Conservation (phyloP, 2,329 filamentous ascomycete genomes). For the Calonectria fujianensis region DNA sequence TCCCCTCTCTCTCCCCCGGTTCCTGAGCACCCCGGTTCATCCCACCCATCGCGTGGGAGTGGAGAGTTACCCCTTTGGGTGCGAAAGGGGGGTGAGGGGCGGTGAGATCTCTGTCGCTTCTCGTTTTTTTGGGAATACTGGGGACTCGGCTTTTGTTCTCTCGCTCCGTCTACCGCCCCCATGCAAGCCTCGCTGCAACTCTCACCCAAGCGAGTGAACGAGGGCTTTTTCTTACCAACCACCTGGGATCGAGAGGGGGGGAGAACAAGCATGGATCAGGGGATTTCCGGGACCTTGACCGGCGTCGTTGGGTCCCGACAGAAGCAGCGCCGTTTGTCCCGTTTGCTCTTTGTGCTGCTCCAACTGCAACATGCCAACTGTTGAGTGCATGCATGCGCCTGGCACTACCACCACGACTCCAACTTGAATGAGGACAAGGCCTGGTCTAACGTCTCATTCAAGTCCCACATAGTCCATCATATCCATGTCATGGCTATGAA, state of each 20-base stretch:
- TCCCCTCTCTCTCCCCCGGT: slow-evolving; percentile 22
- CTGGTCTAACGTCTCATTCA: slow-evolving; percentile 35
- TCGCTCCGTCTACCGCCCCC: slow-evolving; percentile 24
- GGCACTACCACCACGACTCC: slow-evolving; percentile 39
- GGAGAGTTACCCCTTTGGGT: slow-evolving; percentile 4
- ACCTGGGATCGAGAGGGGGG: slow-evolving; percentile 18
- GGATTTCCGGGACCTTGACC: slow-evolving; percentile 4
- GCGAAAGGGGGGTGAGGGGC: slow-evolving; percentile 34
- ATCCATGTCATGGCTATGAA: slow-evolving; percentile 19
- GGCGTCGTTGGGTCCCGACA: neutral
- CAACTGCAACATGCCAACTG: slow-evolving; percentile 47
- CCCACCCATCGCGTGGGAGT: slow-evolving; percentile 38
- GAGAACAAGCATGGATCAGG: slow-evolving; percentile 29
- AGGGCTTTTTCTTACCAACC: slow-evolving; percentile 23
- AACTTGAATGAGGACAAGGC: slow-evolving; percentile 32
- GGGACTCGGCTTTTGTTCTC: slow-evolving; percentile 26
- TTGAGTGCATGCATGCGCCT: slow-evolving; percentile 55
- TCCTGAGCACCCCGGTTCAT: slow-evolving; percentile 32
- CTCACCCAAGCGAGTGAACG: slow-evolving; percentile 29
- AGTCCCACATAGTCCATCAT: slow-evolving; percentile 29
- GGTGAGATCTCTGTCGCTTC: slow-evolving; percentile 40
- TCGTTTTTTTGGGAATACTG: neutral
- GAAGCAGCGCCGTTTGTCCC: slow-evolving; percentile 29
- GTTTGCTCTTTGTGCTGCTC: slow-evolving; percentile 21
- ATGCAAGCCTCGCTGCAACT: slow-evolving; percentile 6